Conservation (phyloP, 2,329 filamentous ascomycete species). For the Paecilomyces formosus region DNA sequence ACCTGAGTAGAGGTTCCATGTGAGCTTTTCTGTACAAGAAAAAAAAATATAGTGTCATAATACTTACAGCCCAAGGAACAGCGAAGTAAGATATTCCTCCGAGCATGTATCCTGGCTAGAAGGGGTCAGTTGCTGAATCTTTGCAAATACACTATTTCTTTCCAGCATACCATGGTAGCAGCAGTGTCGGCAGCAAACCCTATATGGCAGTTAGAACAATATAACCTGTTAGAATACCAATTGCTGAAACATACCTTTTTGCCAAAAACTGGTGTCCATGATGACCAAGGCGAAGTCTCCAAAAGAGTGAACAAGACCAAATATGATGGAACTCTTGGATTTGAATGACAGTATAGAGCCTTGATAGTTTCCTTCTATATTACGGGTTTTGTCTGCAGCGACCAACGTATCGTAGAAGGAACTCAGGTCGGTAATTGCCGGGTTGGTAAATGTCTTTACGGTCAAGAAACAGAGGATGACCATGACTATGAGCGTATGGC, state of each 20-base stretch:
- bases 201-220: background rate
- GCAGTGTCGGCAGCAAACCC: slow-evolving; percentile 5
- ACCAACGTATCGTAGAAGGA: slow-evolving; percentile 5
- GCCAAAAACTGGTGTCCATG: slow-evolving; percentile 7
- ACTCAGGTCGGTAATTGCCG: slow-evolving; percentile 2
- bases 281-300: slow-evolving; percentile 6
- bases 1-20: background rate
- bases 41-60: background rate
- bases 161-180: slow-evolving; percentile 3
- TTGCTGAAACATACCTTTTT: background rate
- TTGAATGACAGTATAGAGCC: slow-evolving; percentile 4
- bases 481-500: slow-evolving; percentile 5
- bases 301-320: slow-evolving; percentile 4
- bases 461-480: slow-evolving; percentile 3
- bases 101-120: slow-evolving; percentile 5
- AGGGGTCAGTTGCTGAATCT: background rate
- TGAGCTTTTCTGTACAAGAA: background rate
- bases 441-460: slow-evolving; percentile 3
- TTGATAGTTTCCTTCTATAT: slow-evolving; percentile 6
- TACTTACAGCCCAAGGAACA: slow-evolving; percentile 3
- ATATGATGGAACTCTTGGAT: slow-evolving; percentile 6
- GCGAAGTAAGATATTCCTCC: slow-evolving; percentile 4
- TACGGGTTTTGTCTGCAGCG: slow-evolving; percentile 2
- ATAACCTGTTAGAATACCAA: background rate
- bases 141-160: background rate